phyloP scores from a whole-genome alignment of 2,329 filamentous ascomycete genomes.

The Tothia fuscella region DNA sequence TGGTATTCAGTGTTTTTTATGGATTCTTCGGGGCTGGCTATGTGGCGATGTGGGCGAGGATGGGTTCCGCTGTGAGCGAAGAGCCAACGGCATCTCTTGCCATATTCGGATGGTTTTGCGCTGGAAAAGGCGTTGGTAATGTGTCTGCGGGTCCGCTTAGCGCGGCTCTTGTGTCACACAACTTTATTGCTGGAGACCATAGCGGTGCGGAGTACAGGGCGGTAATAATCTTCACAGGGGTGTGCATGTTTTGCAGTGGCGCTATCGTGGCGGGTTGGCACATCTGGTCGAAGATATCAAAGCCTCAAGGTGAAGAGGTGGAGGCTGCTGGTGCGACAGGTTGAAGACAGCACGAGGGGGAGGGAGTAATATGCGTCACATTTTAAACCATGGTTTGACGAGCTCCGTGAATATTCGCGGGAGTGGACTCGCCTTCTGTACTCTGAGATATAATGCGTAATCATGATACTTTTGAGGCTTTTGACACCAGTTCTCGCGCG shows the following conservation, averaged over 20 bases:
- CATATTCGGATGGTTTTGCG: conserved; percentile 4
- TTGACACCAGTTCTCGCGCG: too few species aligned
- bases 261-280: not conserved
- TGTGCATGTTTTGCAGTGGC: not conserved
- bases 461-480: too few species aligned
- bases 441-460: too few species aligned
- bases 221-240: not conserved
- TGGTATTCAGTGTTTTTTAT: conserved; percentile 8
- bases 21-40: conserved; percentile 10
- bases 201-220: not conserved
- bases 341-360: too few species aligned
- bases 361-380: too few species aligned
- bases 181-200: not conserved
- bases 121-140: conserved; percentile 7
- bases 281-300: not conserved
- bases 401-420: too few species aligned
- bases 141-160: conserved; percentile 6
- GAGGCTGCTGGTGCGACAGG: conserved; percentile 3
- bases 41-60: conserved; percentile 6
- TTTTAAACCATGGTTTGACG: too few species aligned
- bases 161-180: not conserved
- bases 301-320: not conserved
- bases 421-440: too few species aligned
- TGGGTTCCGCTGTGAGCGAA: conserved; percentile 4
- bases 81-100: conserved; percentile 8